Percentiles rank a stretch among this genome's conserved stretches.
Conservation (phyloP, 2,329 filamentous ascomycete species). For the Fusarium sp. region DNA sequence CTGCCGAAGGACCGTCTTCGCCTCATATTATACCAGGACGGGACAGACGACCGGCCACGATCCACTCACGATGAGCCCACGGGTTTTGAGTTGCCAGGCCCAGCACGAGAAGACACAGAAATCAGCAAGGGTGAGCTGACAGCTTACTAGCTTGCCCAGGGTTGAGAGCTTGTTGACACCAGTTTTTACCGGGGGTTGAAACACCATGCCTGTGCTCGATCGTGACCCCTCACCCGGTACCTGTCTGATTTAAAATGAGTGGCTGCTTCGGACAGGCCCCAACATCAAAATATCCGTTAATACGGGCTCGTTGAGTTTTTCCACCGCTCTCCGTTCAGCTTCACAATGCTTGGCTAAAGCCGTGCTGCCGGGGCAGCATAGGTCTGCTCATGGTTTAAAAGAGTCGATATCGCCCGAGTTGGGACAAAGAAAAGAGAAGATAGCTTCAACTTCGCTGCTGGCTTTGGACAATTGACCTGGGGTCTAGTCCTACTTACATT, state of each 20-base stretch:
- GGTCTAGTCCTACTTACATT: slow-evolving; percentile 44
- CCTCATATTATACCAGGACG: slow-evolving; percentile 23
- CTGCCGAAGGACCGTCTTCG: slow-evolving; percentile 22
- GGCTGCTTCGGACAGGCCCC: slow-evolving; percentile 12
- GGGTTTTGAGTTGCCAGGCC: slow-evolving; percentile 1
- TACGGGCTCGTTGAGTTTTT: slow-evolving; percentile 32
- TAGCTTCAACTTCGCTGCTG: slow-evolving; percentile 38
- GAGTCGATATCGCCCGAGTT: slow-evolving; percentile 20
- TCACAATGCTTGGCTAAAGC: slow-evolving; percentile 27
- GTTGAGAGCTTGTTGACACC: slow-evolving; percentile 9
- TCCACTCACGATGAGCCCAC: slow-evolving; percentile 25
- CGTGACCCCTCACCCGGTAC: slow-evolving; percentile 35
- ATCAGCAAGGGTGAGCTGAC: slow-evolving; percentile 10
- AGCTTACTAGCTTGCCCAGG: slow-evolving; percentile 5
- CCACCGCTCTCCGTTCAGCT: slow-evolving; percentile 34
- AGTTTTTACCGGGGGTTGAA: slow-evolving; percentile 40
- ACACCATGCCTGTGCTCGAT: slow-evolving; percentile 37
- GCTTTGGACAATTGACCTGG: slow-evolving; percentile 43
- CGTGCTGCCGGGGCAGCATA: slow-evolving; percentile 17
- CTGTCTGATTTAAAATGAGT: slow-evolving; percentile 45
- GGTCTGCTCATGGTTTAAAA: slow-evolving; percentile 33
- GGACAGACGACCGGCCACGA: slow-evolving; percentile 22
- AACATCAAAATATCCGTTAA: slow-evolving; percentile 18
- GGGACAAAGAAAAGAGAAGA: slow-evolving; percentile 6
- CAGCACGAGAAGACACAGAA: slow-evolving; percentile 3